Conservation (phyloP, 2,329 filamentous ascomycete genomes). For the Penicillium freii region DNA sequence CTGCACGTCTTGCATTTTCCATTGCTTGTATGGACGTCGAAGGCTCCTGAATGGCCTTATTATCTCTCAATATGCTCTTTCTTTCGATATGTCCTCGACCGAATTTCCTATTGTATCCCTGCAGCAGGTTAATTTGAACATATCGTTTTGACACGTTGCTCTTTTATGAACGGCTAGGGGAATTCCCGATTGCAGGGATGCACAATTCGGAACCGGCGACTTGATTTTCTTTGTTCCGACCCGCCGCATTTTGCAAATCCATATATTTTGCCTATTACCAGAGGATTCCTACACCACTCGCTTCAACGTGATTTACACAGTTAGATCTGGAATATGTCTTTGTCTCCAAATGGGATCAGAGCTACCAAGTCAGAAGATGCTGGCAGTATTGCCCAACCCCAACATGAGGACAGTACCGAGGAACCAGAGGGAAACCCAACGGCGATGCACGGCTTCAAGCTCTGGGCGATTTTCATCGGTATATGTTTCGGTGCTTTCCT, state of each 20-base stretch:
- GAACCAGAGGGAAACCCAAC: neutral
- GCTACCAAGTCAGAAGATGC: neutral
- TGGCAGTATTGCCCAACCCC: neutral
- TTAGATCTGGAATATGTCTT: neutral
- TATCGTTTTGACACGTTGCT: neutral
- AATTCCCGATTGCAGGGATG: neutral
- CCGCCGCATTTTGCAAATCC: neutral
- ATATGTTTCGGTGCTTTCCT: constrained; percentile 8
- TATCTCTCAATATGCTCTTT: too few species aligned
- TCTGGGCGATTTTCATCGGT: constrained; percentile 7
- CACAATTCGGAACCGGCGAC: neutral
- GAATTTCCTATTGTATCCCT: too few species aligned
- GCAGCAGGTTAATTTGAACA: too few species aligned
- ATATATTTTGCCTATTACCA: neutral
- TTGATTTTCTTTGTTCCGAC: neutral
- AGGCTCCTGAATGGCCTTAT: too few species aligned
- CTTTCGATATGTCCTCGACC: too few species aligned
- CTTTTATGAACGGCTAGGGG: neutral
- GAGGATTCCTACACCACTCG: neutral
- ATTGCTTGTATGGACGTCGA: too few species aligned
- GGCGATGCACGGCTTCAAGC: constrained; percentile 8
- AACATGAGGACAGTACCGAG: neutral
- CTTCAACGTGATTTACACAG: neutral
- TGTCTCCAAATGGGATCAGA: neutral
- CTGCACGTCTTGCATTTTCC: too few species aligned